Evolutionary conservation across 2,329 filamentous ascomycete genomes (phyloP), one percentile per base, ranked within the genome.

Genomic region (Talaromyces sp.): DNA sequence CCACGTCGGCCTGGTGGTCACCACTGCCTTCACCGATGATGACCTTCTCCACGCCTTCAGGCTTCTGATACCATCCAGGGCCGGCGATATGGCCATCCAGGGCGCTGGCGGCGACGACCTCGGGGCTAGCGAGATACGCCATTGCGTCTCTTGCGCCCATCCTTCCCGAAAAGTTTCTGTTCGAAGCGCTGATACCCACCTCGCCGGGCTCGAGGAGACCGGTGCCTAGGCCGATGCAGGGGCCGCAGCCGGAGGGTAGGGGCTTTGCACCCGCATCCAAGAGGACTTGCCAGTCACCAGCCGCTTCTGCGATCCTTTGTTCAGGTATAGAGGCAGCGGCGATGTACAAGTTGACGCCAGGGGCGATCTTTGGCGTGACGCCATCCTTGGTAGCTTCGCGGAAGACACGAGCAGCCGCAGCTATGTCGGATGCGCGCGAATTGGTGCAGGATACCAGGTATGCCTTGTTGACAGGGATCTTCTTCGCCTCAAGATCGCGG

Each of bases 401-500:
- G 82, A 98, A 96, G 2, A 98, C 93, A 53, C 84, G 85, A 0
- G 92, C 93, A 1, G 94, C 94, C 0, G 89, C 87, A 0, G 87
- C 87, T 14, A 98, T 81, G 73, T 98, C 94, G 0, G 90, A 92
- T 9, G 87, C 85, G 56, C 94, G 83, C 0, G 86, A 88, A 77
- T 97, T 97, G 5, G 94, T 98, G 80, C 94, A 98, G 0, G 89
- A 92, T 0, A 97, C 89, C 0, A 97, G 81, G 73, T 96, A 97
- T 0, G 91, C 92, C 72, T 90, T 92, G 79, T 97, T 79, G 27
- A 98, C 76, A 56, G 85, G 83, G 73, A 98, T 96, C 65, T 90
- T 78, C 71, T 94, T 81, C 0, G 83, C 72, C 68, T 89, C 89
- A 0, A 98, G 84, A 34, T 94, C 86, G 5, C 81, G 78, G 0